Base-by-base conservation (phyloP, 2,329 filamentous ascomycete species). In the Pyrenophora graminea region DNA sequence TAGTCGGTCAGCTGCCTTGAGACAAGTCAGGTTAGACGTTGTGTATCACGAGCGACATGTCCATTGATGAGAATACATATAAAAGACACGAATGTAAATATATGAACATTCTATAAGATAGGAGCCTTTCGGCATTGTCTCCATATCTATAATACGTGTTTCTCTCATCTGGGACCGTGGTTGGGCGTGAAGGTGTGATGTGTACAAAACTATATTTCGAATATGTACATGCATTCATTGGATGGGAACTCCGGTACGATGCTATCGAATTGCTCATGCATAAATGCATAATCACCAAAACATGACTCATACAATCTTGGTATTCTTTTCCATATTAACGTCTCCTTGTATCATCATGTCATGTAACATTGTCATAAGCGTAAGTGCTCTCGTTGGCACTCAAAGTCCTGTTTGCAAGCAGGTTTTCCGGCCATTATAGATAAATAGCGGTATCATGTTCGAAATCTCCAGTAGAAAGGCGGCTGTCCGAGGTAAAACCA, bases 1-100 rank as follows among this genome's bases (percentile, higher is more conserved):
- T 54, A 15, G 68, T 73, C n/a, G 71, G 71, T 44, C 64, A 69
- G 48, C 48, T 74, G 38, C 70, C 72, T 34, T 74, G 48, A 55
- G 9, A 17, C 4, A 17, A 18, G 10, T 3, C 25, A 15, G 15
- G 10, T 9, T 30, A 30, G 7, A 30, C 3, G 27, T 30, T 5
- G 25, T 27, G 2, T 8, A 27, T 27, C 4, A 27, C 6, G 27
- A 30, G 27, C 10, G 10, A 30, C 12, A 30, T 13, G 4, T 30
- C 23, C 4, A 25, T 25, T 25, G 6, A 15, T 3, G n/a, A 6
- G 8, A 21, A 18, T 25, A 31, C 6, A 18, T 25, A 31, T 4
- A 18, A 31, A 17, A 9, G 30, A 39, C 12, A 39, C 19, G 18
- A 25, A 17, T 33, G 18, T 48, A 32, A 13, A 34, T 23, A 18